Evolutionary conservation across 768 basidiomycete genomes (phyloP).

Genomic region (Phylloporus arenicola): DNA sequence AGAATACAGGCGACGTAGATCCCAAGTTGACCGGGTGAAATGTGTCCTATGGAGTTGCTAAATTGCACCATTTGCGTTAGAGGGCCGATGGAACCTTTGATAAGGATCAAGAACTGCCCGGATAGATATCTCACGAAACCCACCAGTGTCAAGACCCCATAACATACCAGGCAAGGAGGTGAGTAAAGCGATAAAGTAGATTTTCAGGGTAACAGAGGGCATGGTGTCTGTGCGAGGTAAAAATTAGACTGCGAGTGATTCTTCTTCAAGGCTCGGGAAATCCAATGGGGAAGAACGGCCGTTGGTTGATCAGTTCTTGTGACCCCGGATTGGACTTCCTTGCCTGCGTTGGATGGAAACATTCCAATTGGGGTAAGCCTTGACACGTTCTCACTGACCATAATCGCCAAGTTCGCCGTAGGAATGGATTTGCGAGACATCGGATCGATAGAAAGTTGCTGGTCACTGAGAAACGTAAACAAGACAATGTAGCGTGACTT

Average conservation of each 20-base stretch:
- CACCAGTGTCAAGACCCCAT: slow-evolving; percentile 31
- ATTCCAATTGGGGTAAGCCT: no score
- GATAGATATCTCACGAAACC: neutral
- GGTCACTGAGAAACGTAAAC: no score
- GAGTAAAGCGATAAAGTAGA: slow-evolving; percentile 24
- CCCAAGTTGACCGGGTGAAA: slow-evolving; percentile 37
- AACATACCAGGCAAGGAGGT: slow-evolving; percentile 26
- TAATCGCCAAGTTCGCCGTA: no score
- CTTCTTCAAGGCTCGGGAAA: neutral
- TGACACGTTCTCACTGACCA: no score
- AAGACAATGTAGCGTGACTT: no score
- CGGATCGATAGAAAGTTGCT: no score
- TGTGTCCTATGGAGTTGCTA: slow-evolving; percentile 30
- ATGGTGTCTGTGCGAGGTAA: slow-evolving; percentile 1
- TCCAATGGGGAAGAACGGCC: neutral
- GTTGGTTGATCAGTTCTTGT: neutral
- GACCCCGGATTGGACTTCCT: no score
- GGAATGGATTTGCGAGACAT: no score
- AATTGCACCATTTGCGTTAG: slow-evolving; percentile 46
- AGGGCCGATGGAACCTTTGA: slow-evolving; percentile 35
- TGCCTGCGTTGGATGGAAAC: no score
- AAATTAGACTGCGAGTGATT: no score
- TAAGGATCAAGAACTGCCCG: neutral
- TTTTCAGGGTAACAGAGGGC: slow-evolving; percentile 12
- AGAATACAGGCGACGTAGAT: slow-evolving; percentile 41